These are phyloP conservation scores for Brassica napus DNA, from an alignment of 345 rosid species.

Conservation along the genomic window DNA sequence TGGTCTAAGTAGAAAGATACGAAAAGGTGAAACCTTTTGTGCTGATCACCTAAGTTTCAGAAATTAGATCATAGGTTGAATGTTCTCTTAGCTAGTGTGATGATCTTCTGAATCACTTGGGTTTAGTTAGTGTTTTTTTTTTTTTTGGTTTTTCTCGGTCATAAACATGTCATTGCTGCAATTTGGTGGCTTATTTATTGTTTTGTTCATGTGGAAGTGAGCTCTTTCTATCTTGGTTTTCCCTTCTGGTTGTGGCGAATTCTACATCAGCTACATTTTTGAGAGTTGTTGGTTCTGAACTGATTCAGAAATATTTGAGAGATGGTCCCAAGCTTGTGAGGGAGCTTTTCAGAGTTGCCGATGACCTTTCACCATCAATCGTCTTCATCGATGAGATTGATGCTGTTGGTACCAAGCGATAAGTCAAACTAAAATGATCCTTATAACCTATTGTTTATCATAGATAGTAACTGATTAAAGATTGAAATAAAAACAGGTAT, in stretches of 20 bases:
- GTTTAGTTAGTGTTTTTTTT: background rate
- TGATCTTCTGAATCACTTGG: background rate
- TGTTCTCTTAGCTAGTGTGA: background rate
- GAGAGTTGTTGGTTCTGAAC: slow-evolving; percentile 87
- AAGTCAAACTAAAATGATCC: slow-evolving; percentile 21
- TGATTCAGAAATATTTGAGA: slow-evolving; percentile 94
- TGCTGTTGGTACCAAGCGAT: slow-evolving; percentile 97
- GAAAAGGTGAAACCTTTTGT: background rate
- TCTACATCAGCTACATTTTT: slow-evolving; percentile 97
- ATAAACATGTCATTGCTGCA: background rate
- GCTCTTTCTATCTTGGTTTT: slow-evolving; percentile 6
- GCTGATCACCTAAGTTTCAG: background rate
- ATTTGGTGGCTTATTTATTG: background rate
- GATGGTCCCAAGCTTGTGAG: slow-evolving; percentile 38
- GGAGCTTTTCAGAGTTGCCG: slow-evolving; percentile 96
- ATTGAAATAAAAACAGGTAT: slow-evolving; percentile 43
- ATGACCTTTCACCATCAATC: slow-evolving; percentile 90
- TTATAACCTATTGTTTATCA: background rate
- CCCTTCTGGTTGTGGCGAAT: slow-evolving; percentile 83
- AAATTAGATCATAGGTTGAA: background rate
- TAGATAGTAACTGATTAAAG: background rate
- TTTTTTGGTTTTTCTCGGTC: background rate
- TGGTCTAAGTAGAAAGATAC: background rate
- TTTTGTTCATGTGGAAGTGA: background rate
- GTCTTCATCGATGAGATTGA: slow-evolving; percentile 98